Base-by-base conservation (phyloP, 2,329 filamentous ascomycete species). In the Lachnellula willkommii region DNA sequence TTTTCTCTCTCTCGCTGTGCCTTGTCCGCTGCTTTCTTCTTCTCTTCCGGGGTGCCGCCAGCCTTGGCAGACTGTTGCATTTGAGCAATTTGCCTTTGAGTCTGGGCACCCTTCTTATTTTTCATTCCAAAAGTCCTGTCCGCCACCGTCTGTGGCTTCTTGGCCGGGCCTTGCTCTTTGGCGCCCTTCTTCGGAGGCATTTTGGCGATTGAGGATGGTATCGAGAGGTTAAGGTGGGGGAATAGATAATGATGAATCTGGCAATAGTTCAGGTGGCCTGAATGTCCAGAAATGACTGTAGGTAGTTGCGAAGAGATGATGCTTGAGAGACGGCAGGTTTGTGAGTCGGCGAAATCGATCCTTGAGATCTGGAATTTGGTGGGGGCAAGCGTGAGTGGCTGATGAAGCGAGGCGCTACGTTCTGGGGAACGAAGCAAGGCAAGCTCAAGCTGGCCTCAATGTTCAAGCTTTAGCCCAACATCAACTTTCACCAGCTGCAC, bases 111-210 rank as follows among this genome's bases (percentile, higher is more conserved):
- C 80, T 96, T 99, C 79, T 99, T 99, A 72, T 99, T 99, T 78
- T 99, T 99, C 94, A 99, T 97, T 67, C 94, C 94, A 80, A 99
- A 99, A 49, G 94, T 96, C 77, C 93, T 94, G 79, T 99, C 94
- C 61, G 94, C 90, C 61, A 91, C 89, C 46, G 79, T 54, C 57
- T 76, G 72, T 75, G 81, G 82, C 75, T 84, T 84, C 71, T 75
- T 77, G 64, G 68, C 77, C 50, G 62, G 69, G 54, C 67, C 75
- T 63, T 82, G 78, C 54, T 82, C 78, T 56, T 74, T 71, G n/a
- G 20, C 61, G 24, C 57, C 63, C 67, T 80, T 81, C 72, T 91
- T 91, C 57, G 88, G 88, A 72, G 88, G 77, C 88, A 92, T 91
- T 67, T 67, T 83, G 77, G 74, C 71, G 66, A 36, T 24, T 58